Base-by-base conservation (phyloP, 2,329 filamentous ascomycete genomes). In the Aspergillus floridensis region DNA sequence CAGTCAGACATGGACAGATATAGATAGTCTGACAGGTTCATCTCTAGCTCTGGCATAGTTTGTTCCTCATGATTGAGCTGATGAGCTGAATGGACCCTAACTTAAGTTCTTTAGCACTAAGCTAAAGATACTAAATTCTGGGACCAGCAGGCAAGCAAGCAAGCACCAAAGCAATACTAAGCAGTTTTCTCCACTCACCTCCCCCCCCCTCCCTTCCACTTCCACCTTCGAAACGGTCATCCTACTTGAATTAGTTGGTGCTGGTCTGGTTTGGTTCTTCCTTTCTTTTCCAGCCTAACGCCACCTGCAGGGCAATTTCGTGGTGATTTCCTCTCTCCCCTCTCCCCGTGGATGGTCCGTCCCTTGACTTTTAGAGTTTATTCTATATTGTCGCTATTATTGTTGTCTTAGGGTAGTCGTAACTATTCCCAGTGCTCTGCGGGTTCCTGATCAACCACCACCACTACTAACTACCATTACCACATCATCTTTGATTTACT, bases 151-250 rank as follows among this genome's bases (percentile, higher is more conserved):
- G 12, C 16, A n/a, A n/a, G 14, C 6, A 16, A 44, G 38, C 53
- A 54, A 52, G 49, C 29, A 61, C 41, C 56, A 57, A 52, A 61
- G 56, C 32, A 56, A 62, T 57, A 59, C 57, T 59, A 57, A 57
- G 49, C 57, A 59, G 26, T 54, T 48, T 60, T 56, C 59, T 61
- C 59, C 56, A 59, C 59, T 53, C 31, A 53, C 31, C 10, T 22
- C 12, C 29, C 16, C 47, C 46, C 22, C 32, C 57, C 47, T 50
- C 49, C 47, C 47, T 29, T 16, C 50, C 26, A 11, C 35, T 22
- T 48, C 50, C 41, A 22, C 47, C 51, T 26, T 19, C 41, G 29
- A 24, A 35, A 24, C 29, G 38, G 31, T n/a, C 21, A 32, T 24
- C 19, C 16, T 22, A 46, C 38, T 46, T 38, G 53, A 29, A 31